phyloP scores from a whole-genome alignment of 768 basidiomycete species.

The Sarcodon aspratus region DNA sequence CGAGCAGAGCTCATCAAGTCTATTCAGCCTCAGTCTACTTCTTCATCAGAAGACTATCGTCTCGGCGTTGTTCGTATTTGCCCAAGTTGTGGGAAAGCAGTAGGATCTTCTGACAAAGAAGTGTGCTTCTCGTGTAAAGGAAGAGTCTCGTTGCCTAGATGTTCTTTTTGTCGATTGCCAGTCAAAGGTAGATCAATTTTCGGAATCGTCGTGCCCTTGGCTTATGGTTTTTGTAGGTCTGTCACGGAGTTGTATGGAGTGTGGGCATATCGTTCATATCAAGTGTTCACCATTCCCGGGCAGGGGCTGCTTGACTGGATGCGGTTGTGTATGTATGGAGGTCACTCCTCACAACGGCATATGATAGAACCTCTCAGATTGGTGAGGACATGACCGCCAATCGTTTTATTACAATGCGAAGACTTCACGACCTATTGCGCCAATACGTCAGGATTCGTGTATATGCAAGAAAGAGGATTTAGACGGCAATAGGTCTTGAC shows the following conservation, averaged over 20 bases:
- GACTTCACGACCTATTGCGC: no score
- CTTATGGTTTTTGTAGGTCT: constrained; percentile 9
- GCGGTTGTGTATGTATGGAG: constrained; percentile 14
- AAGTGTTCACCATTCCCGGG: constrained; percentile 8
- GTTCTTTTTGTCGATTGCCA: constrained; percentile 67
- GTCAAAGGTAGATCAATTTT: constrained; percentile 43
- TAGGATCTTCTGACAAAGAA: constrained; percentile 12
- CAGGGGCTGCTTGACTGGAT: constrained; percentile 13
- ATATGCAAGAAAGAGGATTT: no score
- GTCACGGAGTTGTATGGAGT: constrained; percentile 13
- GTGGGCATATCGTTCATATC: constrained; percentile 14
- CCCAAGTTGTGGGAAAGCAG: constrained; percentile 10
- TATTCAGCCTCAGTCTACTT: constrained; percentile 24
- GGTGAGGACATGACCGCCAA: not conserved
- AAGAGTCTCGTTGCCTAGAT: constrained; percentile 35
- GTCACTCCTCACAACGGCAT: not conserved
- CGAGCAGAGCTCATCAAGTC: constrained; percentile 65
- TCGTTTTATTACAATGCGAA: not conserved
- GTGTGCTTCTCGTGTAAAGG: constrained; percentile 39
- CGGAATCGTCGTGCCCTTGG: not conserved
- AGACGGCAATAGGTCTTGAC: no score
- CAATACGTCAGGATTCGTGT: no score
- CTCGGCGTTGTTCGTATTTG: constrained; percentile 28
- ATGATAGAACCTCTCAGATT: not conserved
- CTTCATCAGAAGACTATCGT: not conserved